phyloP scores from a whole-genome alignment of 352 stramenopile genomes.

The Phytophthora cryptogea region DNA sequence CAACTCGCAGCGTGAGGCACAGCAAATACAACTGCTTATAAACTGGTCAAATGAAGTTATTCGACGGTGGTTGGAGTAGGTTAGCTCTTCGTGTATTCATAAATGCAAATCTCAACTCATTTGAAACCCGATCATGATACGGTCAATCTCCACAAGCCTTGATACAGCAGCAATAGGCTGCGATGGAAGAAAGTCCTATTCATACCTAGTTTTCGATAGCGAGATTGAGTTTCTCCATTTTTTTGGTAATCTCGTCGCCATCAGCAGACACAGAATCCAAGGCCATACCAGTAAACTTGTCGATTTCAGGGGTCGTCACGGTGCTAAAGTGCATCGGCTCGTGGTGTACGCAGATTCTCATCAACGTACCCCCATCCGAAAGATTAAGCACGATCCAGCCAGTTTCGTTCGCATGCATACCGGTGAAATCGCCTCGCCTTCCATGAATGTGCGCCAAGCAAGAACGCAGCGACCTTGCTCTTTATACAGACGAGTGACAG shows the following conservation, averaged over 20 bases:
- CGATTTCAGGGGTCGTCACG: background rate
- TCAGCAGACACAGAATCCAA: background rate
- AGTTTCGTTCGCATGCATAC: slow-evolving; percentile 5
- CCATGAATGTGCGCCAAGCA: slow-evolving; percentile 45
- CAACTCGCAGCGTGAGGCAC: too few species aligned
- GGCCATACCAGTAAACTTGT: slow-evolving; percentile 8
- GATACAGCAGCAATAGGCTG: too few species aligned
- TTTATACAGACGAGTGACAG: slow-evolving; percentile 42
- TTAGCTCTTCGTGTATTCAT: too few species aligned
- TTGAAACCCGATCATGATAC: too few species aligned
- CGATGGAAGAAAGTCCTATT: too few species aligned
- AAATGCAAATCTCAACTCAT: too few species aligned
- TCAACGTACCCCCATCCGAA: background rate
- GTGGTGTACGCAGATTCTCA: slow-evolving; percentile 8
- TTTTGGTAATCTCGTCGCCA: background rate
- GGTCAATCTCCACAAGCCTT: too few species aligned
- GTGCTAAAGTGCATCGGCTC: slow-evolving; percentile 6
- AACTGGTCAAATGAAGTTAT: too few species aligned
- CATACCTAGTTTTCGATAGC: background rate
- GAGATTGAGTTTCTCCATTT: background rate
- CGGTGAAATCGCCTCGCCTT: slow-evolving; percentile 23
- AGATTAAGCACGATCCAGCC: slow-evolving; percentile 7
- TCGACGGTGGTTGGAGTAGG: too few species aligned
- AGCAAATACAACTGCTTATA: too few species aligned
- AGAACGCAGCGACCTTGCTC: slow-evolving; percentile 48